Percentiles rank a stretch among this genome's conserved stretches.
phyloP scores from a whole-genome alignment of 2,329 filamentous ascomycete genomes.

The Pseudogymnoascus pannorum region DNA sequence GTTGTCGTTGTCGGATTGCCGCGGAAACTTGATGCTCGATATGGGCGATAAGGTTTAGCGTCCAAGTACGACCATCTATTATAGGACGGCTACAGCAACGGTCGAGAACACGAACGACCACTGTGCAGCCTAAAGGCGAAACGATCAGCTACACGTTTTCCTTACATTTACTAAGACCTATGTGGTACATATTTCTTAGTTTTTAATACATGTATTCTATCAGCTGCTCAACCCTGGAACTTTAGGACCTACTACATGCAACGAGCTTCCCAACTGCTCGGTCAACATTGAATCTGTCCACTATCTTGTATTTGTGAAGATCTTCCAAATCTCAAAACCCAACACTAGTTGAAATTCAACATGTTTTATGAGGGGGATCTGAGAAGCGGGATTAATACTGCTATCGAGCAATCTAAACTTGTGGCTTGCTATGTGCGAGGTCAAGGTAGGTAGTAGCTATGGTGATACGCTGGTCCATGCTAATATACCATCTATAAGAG shows the following conservation, averaged over 20 bases:
- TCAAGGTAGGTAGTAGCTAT: slow-evolving; percentile 31
- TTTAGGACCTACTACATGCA: background rate
- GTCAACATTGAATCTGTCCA: background rate
- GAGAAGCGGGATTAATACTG: slow-evolving; percentile 70
- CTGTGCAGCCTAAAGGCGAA: background rate
- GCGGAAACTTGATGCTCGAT: slow-evolving; percentile 2
- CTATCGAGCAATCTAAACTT: slow-evolving; percentile 66
- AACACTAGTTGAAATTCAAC: slow-evolving; percentile 12
- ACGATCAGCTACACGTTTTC: background rate
- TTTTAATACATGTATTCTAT: background rate
- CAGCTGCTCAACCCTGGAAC: background rate
- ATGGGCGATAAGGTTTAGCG: slow-evolving; percentile 8
- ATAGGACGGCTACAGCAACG: background rate
- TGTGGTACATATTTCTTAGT: background rate
- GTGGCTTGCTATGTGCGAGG: slow-evolving; percentile 81
- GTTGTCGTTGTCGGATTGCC: background rate
- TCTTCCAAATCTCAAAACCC: background rate
- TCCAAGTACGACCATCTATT: background rate
- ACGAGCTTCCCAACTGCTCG: background rate
- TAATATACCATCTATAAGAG: slow-evolving; percentile 43
- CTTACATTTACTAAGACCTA: background rate
- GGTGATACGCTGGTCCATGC: background rate
- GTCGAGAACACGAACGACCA: background rate
- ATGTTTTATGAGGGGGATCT: slow-evolving; percentile 82
- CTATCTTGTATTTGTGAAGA: background rate